Evolutionary conservation across 768 basidiomycete genomes (phyloP).

Genomic region (Pisolithus microcarpus): DNA sequence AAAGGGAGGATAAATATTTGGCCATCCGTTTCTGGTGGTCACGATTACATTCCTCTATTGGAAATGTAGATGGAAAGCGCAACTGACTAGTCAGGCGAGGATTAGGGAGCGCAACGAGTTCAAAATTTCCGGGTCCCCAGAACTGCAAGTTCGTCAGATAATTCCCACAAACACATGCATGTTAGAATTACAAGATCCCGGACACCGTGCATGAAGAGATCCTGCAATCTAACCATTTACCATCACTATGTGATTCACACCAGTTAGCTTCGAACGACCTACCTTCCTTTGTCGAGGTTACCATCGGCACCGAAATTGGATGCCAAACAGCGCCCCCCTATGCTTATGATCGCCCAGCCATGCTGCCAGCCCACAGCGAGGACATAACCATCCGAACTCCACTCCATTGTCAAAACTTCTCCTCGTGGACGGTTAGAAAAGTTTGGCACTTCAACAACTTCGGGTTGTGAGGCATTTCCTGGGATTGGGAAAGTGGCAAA

Average conservation of each 20-base stretch:
- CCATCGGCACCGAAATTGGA: slow-evolving; percentile 70
- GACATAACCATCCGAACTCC: slow-evolving; percentile 95
- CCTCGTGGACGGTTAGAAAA: slow-evolving; percentile 54
- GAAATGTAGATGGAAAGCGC: neutral
- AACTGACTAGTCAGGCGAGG: slow-evolving; percentile 44
- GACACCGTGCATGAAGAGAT: slow-evolving; percentile 81
- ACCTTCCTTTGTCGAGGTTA: slow-evolving; percentile 46
- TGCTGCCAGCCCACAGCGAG: slow-evolving; percentile 86
- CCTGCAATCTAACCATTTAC: slow-evolving; percentile 47
- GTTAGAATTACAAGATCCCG: slow-evolving; percentile 51
- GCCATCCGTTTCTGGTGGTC: slow-evolving; percentile 44
- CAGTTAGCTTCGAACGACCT: slow-evolving; percentile 4
- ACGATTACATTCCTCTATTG: neutral
- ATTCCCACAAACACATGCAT: neutral
- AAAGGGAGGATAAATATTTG: slow-evolving; percentile 86
- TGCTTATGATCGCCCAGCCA: slow-evolving; percentile 89
- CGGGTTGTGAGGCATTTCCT: slow-evolving; percentile 53
- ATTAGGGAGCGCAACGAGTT: slow-evolving; percentile 69
- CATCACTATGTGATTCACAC: slow-evolving; percentile 18
- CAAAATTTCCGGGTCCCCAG: slow-evolving; percentile 91
- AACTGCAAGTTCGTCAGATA: slow-evolving; percentile 46
- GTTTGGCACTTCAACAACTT: slow-evolving; percentile 56
- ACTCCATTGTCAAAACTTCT: slow-evolving; percentile 62
- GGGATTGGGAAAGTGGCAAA: slow-evolving; percentile 63
- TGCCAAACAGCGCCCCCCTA: slow-evolving; percentile 80